Conservation (phyloP, 805 yeast species). For the Aciculoconidium aculeatum region DNA sequence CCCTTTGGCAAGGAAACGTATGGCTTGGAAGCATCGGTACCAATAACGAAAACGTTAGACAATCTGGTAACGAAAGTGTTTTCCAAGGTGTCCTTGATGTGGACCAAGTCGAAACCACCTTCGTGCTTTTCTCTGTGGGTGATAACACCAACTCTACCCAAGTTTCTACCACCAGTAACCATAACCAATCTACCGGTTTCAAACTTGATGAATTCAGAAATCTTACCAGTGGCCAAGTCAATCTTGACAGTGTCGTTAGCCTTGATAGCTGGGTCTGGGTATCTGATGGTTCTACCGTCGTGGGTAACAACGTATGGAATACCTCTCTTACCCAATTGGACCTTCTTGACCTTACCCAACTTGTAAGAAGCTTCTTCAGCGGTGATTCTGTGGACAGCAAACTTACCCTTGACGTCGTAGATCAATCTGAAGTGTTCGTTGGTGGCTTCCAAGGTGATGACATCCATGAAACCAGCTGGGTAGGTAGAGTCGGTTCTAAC, state of each 20-base stretch:
- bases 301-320: constrained; percentile 22
- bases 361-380: constrained; percentile 23
- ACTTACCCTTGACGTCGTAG: constrained; percentile 25
- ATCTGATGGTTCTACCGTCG: constrained; percentile 24
- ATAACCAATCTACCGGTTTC: constrained; percentile 37
- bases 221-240: constrained; percentile 22
- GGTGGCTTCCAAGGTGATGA: constrained; percentile 27
- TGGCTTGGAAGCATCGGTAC: constrained; percentile 38
- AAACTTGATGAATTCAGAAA: constrained; percentile 30
- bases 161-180: constrained; percentile 40
- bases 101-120: constrained; percentile 40
- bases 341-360: constrained; percentile 23
- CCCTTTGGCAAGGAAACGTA: constrained; percentile 39
- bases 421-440: constrained; percentile 25
- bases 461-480: constrained; percentile 31
- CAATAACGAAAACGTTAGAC: constrained; percentile 35
- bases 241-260: constrained; percentile 21
- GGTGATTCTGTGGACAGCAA: constrained; percentile 25
- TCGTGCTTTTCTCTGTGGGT: constrained; percentile 39
- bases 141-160: constrained; percentile 40
- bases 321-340: constrained; percentile 21
- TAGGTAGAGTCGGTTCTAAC: constrained; percentile 28
- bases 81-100: constrained; percentile 36
- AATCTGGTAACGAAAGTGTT: constrained; percentile 40
- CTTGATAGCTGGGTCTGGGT: constrained; percentile 21